These are phyloP conservation scores for Mycosphaerelloides madeirae DNA, from an alignment of 2,329 filamentous ascomycete species.

Conservation along the genomic window DNA sequence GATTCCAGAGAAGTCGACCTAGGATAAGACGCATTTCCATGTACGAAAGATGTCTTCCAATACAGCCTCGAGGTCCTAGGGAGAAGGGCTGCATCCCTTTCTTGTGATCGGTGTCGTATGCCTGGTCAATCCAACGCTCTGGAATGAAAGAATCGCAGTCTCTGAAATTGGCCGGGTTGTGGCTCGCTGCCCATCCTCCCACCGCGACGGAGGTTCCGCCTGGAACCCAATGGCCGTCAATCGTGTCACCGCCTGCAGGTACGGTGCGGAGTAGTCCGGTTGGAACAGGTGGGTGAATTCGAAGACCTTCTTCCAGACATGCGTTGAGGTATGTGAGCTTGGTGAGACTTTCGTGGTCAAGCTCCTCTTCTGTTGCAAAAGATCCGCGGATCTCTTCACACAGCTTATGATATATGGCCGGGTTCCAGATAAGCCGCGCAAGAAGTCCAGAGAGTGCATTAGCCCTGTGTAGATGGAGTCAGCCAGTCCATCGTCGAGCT, in stretches of 20 bases:
- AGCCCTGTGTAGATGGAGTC: too few relatives aligned
- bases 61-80: constrained; percentile 11
- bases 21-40: constrained; percentile 11
- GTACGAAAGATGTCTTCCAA: constrained; percentile 10
- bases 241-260: constrained; percentile 3
- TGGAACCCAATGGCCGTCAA: constrained; percentile 10
- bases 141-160: constrained; percentile 26
- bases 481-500: too few relatives aligned
- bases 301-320: constrained; percentile 10
- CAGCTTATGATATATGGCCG: constrained; percentile 50
- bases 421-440: constrained; percentile 65
- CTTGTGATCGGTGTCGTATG: constrained; percentile 4
- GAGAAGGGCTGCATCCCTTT: constrained; percentile 10
- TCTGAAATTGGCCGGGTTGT: constrained; percentile 17
- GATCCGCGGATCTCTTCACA: constrained; percentile 50
- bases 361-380: constrained; percentile 2
- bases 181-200: constrained; percentile 4
- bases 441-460: constrained; percentile 66
- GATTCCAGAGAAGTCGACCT: neutral
- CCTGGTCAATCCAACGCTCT: constrained; percentile 27
- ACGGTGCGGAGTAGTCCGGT: constrained; percentile 7
- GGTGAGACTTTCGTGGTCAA: constrained; percentile 2
- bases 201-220: constrained; percentile 9
- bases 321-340: constrained; percentile 8
- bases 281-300: constrained; percentile 8